Evolutionary conservation across 345 rosid genomes (phyloP), one percentile per base, ranked within the genome.

Genomic region (Lepidium sativum): DNA sequence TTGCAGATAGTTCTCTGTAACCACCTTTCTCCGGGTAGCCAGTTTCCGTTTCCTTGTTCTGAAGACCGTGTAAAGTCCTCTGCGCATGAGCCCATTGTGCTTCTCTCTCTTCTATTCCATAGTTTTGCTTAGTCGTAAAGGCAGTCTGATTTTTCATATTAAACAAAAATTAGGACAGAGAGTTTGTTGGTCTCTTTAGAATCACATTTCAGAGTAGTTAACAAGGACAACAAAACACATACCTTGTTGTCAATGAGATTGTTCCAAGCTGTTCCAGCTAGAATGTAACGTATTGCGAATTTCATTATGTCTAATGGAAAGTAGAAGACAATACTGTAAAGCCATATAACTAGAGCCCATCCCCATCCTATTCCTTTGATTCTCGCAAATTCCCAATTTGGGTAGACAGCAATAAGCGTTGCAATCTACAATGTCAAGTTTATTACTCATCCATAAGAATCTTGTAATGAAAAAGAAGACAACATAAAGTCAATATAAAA

Each of bases 341-440:
- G 77, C 99, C 99, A 92, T 14, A 92, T 82, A 21, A 80, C 79
- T 11, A 82, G 95, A 3, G 97, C 98, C 98, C 98, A 92, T 75
- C 97, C 94, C 91, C 94, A 83, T 9, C 98, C 97, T 20, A 78
- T 65, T 34, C 98, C 98, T 75, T 80, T 35, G 25, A 92, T 78
- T 66, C 74, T 83, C 37, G 98, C 98, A 44, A 92, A 92, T 18
- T 75, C 78, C 96, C 96, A 87, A 54, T 63, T 63, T 18, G 85
- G 79, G 48, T 78, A 86, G 8, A 86, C 94, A 13, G 98, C 94
- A 77, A 92, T 78, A 23, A 74, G 0, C 4, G 98, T 86, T 17
- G 98, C 97, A 63, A 83, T 42, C 98, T 92, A 71, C 18, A 38
- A 55, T 20, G 51, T 21, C 60, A 64, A 32, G 47, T 34, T 60